Conservation (phyloP, 306 rosid genomes). For the Cucumis sativus region DNA sequence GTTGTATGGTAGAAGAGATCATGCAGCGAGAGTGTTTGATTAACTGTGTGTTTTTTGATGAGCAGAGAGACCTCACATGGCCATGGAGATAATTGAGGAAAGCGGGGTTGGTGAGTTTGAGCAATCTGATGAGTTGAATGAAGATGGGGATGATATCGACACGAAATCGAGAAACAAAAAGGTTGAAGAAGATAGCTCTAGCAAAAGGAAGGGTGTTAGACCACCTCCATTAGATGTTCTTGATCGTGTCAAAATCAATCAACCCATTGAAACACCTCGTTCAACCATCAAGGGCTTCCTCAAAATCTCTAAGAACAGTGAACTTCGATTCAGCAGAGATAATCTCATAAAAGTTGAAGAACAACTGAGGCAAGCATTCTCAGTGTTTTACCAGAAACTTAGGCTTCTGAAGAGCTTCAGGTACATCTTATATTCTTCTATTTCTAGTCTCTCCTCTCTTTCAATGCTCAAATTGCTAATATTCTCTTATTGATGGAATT, state of each 20-base stretch:
- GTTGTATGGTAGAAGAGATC: not conserved
- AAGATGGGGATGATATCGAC: conserved; percentile 7
- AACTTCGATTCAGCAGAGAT: conserved; percentile 36
- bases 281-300: conserved; percentile 48
- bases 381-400: conserved; percentile 58
- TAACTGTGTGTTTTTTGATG: not conserved
- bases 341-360: conserved; percentile 42
- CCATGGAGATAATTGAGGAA: conserved; percentile 43
- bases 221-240: conserved; percentile 48
- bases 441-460: not conserved
- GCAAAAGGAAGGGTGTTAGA: conserved; percentile 4
- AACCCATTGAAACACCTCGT: conserved; percentile 43
- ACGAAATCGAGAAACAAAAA: not conserved
- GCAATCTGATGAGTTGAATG: conserved; percentile 13
- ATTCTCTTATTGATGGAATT: not conserved
- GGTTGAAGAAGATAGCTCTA: conserved; percentile 11
- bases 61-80: conserved; percentile 25
- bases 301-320: conserved; percentile 23
- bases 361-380: conserved; percentile 36
- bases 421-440: conserved; percentile 8
- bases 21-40: not conserved
- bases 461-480: not conserved
- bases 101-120: conserved; percentile 6
- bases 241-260: conserved; percentile 35
- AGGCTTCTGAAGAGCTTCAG: conserved; percentile 49